Evolutionary conservation across 305 asterid genomes (phyloP), one percentile per base, ranked within the genome.

Genomic region (Euphrasia arctica): DNA sequence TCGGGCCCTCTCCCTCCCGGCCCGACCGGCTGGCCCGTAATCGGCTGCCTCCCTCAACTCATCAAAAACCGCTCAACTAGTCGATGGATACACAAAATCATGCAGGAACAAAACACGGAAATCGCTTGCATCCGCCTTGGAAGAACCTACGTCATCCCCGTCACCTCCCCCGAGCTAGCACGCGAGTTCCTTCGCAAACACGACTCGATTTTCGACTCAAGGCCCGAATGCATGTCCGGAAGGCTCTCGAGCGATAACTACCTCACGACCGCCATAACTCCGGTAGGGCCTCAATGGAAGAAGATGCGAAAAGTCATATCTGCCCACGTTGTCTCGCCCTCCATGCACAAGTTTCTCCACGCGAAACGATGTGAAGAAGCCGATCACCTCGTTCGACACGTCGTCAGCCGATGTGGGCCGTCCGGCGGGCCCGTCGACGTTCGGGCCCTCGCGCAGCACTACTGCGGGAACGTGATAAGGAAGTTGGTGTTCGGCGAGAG

Each of bases 41-140:
- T 75, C 6, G 79, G 72, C 7, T 57, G 70, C 51, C 39, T 75
- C 0, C 79, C 68, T 0, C 2, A 70, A 13, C 62, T 75, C 70
- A 7, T 70, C 7, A 54, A 1, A 7, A 66, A 75, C 27, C 61
- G 45, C 54, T 73, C 79, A 2, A 45, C 62, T 0, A 63, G 45
- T 39, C 76, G 68, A 45, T 71, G 79, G 79, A 29, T 29, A 29
- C 32, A 29, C 32, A 29, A 29, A 29, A 2, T 29, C 32, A 29
- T 29, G 32, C 32, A 62, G 32, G 48, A 67, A 27, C 3, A 58
- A 14, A 60, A 75, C 71, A 67, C 68, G 4, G 76, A 71, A 12
- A 71, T 71, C 6, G 72, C 77, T 0, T 75, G 77, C 27, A 42
- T 75, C 41, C 74, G 71, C 58, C 68, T 75, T 1, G 77, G 74